A percentile compares a stretch with the other conserved stretches of the same genome.
Evolutionary conservation across 2,329 filamentous ascomycete genomes (phyloP).

Genomic region (Incumbomyces delicatus): DNA sequence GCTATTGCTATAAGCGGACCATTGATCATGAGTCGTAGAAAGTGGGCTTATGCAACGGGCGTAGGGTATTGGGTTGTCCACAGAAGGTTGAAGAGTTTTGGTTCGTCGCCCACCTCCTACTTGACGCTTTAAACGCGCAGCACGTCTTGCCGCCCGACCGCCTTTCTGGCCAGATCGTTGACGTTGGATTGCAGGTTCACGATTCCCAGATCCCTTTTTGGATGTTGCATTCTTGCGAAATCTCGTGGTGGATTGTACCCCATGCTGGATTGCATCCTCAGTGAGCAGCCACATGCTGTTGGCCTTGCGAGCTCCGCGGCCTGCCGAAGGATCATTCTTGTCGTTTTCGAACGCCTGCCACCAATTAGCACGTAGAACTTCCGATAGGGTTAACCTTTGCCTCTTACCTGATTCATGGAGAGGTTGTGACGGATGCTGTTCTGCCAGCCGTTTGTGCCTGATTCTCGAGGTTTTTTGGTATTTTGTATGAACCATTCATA

Average conservation of each 20-base stretch:
- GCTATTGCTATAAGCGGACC: slow-evolving; percentile 3
- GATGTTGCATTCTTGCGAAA: slow-evolving; percentile 45
- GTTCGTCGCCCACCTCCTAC: slow-evolving; percentile 1
- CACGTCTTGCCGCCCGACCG: slow-evolving; percentile 30
- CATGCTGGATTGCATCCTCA: slow-evolving; percentile 55
- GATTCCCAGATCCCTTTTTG: slow-evolving; percentile 30
- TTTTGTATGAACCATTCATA: slow-evolving; percentile 83
- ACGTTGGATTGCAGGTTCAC: slow-evolving; percentile 30
- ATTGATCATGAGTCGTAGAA: slow-evolving; percentile 1
- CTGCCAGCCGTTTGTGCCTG: slow-evolving; percentile 67
- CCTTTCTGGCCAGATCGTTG: slow-evolving; percentile 34
- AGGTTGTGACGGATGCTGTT: slow-evolving; percentile 94
- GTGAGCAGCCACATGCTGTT: slow-evolving; percentile 74
- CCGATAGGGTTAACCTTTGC: not conserved
- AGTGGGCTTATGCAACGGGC: slow-evolving; percentile 1
- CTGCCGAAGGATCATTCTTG: slow-evolving; percentile 20
- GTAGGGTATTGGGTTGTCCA: not conserved
- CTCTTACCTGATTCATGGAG: slow-evolving; percentile 82
- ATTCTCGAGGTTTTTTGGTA: slow-evolving; percentile 61
- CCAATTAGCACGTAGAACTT: slow-evolving; percentile 8
- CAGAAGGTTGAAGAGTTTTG: not conserved
- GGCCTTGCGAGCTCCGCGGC: slow-evolving; percentile 46
- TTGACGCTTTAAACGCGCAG: slow-evolving; percentile 19
- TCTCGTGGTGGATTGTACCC: slow-evolving; percentile 77
- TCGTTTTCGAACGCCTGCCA: slow-evolving; percentile 28